Base-by-base conservation (phyloP, 2,329 filamentous ascomycete genomes). In the Monilinia fructicola region DNA sequence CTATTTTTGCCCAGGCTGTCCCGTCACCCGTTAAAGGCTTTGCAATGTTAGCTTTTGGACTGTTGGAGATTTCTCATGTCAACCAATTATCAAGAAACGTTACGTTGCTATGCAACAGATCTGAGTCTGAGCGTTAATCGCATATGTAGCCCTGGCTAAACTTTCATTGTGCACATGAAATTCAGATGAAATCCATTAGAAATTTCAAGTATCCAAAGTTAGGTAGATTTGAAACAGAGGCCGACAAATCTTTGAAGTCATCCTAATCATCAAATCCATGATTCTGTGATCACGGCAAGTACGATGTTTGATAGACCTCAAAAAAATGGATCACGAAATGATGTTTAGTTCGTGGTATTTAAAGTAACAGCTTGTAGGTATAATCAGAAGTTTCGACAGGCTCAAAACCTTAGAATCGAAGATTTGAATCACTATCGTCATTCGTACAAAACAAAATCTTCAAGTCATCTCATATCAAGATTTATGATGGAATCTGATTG, bases 161-260 rank as follows among this genome's bases (percentile, higher is more conserved):
- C 12, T 42, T n/a, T 31, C 7, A 48, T 16, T 11, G 42, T 58
- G 40, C 23, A 58, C 40, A 44, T 46, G 18, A 59, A 6, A 21
- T 59, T 59, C 26, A 48, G 56, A 59, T 6, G 56, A 48, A 46
- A 48, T 48, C 26, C 26, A 18, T 59, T 35, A 58, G 42, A 26
- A 31, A 7, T 44, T 18, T 23, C 38, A 59, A 23, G 26, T 59
- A 31, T n/a, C 14, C 6, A 26, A 56, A 40, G 54, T 38, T 11
- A 10, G n/a, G 38, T 48, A 18, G 56, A 35, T 48, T 14, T 12
- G 40, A 59, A 59, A 23, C 42, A 59, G 16, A 23, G 26, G 11
- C 35, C 26, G 26, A 35, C 23, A n/a, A 23, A 7, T 46, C 1
- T 16, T 16, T 6, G 7, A 12, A 21, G 16, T 59, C 12, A 48